Evolutionary conservation across 441 rosid genomes (phyloP), one percentile per base, ranked within the genome.

Genomic region (Gossypium gossypioides): DNA sequence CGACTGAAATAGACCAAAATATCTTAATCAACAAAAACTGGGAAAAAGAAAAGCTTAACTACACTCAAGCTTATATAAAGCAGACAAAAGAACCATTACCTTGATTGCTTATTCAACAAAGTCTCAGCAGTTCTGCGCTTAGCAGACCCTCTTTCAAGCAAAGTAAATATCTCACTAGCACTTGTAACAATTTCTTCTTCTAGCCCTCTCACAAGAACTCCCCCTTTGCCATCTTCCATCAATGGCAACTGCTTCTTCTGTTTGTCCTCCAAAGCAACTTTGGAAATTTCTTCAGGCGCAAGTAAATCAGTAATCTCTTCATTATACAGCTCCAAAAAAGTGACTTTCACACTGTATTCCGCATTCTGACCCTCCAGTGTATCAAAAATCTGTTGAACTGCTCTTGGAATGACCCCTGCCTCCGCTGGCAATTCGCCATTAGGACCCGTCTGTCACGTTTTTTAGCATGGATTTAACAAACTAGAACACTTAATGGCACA

Each of bases 151-250:
- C 98, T 85, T 84, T 95, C 99, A 27, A 95, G 87, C 65, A 95
- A 87, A 60, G 91, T 84, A 73, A 95, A 95, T 78, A 95, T 95
- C 82, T 95, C 99, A 69, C 77, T 76, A 2, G 99, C 97, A 83
- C 92, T 95, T 2, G 98, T 78, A 42, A 95, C 99, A 16, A 95
- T 95, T 77, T 95, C 99, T 82, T 95, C 99, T 75, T 95, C 99
- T 77, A 95, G 24, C 63, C 98, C 99, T 82, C 99, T 88, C 32
- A 95, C 96, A 71, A 95, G 97, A 73, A 95, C 99, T 40, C 99
- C 99, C 69, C 99, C 99, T 84, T 95, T 95, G 24, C 99, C 99
- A 74, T 95, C 99, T 83, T 92, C 98, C 99, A 95, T 92, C n/a
- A 95, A 82, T 62, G 96, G 99, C 73, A 95, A 83, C 76, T 83